phyloP scores from a whole-genome alignment of 768 basidiomycete genomes.

The Rhizopogon vinicolor region DNA sequence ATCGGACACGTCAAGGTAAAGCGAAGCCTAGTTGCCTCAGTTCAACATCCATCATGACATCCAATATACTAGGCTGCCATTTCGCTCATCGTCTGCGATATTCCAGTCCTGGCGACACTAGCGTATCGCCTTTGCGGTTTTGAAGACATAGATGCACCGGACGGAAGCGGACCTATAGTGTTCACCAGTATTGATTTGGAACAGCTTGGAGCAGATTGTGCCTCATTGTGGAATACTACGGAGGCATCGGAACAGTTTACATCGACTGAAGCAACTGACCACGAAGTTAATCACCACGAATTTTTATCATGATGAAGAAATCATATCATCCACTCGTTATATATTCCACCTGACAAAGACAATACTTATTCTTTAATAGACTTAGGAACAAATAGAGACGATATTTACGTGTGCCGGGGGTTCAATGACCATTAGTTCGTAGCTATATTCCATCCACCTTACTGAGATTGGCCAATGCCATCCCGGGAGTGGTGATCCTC shows the following conservation, averaged over 20 bases:
- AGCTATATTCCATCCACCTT: too few species aligned
- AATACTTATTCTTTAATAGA: neutral
- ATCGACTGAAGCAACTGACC: neutral
- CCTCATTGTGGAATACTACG: neutral
- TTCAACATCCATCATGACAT: constrained; percentile 1
- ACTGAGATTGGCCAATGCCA: too few species aligned
- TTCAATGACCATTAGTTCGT: too few species aligned
- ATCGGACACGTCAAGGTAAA: constrained; percentile 18
- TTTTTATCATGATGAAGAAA: neutral
- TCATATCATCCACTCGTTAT: neutral
- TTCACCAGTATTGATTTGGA: constrained; percentile 12
- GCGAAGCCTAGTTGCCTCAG: neutral
- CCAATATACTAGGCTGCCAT: constrained; percentile 12
- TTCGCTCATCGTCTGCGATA: constrained; percentile 13
- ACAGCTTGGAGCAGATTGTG: neutral
- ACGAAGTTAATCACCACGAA: neutral
- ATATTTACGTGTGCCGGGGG: too few species aligned
- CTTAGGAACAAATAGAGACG: too few species aligned
- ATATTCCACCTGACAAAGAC: neutral
- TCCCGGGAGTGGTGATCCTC: too few species aligned
- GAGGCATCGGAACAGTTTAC: too few species aligned
- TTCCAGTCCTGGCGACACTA: constrained; percentile 17
- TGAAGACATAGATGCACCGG: neutral
- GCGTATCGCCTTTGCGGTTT: constrained; percentile 8
- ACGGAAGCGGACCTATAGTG: constrained; percentile 3